phyloP scores from a whole-genome alignment of 108 stramenopile species.

The Nannochloropsis gaditana region DNA sequence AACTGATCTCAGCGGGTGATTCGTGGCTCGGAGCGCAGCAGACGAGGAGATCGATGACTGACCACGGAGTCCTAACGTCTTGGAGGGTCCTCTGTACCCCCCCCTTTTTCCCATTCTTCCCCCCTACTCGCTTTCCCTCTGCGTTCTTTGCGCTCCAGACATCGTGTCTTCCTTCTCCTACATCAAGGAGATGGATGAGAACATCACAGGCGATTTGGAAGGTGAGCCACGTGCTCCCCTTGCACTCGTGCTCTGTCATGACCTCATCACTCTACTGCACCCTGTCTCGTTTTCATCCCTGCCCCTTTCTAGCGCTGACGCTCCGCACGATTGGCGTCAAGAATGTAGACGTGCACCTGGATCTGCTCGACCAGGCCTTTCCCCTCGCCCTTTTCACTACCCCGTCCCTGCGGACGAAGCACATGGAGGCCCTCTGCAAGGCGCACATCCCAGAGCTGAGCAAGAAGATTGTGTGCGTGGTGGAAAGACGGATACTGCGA shows the following conservation, averaged over 20 bases:
- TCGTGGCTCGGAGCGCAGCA: no score
- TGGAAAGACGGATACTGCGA: constrained; percentile 66
- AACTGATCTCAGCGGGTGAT: no score
- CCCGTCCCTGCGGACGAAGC: constrained; percentile 57
- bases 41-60: no score
- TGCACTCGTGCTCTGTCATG: no score
- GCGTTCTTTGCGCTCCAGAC: background rate
- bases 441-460: constrained; percentile 59
- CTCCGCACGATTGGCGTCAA: constrained; percentile 75
- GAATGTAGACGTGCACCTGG: constrained; percentile 58
- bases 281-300: constrained; percentile 59
- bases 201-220: constrained; percentile 58
- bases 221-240: constrained; percentile 24
- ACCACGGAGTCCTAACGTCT: no score
- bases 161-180: constrained; percentile 33
- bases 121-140: no score
- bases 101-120: background rate
- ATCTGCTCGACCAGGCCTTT: constrained; percentile 56
- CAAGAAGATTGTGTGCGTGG: constrained; percentile 63
- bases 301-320: constrained; percentile 59
- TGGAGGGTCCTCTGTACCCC: background rate
- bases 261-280: constrained; percentile 55
- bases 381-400: constrained; percentile 63
- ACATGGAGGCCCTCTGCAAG: constrained; percentile 65
- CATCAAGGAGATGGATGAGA: constrained; percentile 32